Base-by-base conservation (phyloP, 805 yeast genomes). In the Candida xiaguanensis region DNA sequence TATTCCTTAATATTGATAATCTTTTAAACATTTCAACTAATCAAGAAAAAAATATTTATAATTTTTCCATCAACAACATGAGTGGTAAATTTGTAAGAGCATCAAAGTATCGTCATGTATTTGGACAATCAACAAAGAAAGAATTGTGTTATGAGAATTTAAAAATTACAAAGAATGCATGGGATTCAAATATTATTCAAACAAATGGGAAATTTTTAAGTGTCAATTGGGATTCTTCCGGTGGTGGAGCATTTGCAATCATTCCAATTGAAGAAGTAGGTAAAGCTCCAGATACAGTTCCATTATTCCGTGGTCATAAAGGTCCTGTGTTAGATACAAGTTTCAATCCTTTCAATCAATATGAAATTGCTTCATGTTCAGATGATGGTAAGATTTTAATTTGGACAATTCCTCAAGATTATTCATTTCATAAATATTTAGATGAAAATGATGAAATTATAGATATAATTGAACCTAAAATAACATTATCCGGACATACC, bases 231-330 rank as follows among this genome's bases (percentile, higher is more conserved):
- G 88, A 86, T 43, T 74, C 96, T 23, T 83, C 95, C 8, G 98
- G 98, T 29, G 98, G 98, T 46, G 99, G 99, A 38, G 95, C 98
- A 0, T 90, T 93, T 69, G 96, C 96, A 1, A 85, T 95, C 9
- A 80, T 93, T 44, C 99, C 99, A 2, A 67, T 87, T 18, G 58
- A 60, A 7, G 96, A 91, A 60, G 82, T 78, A 14, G 98, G 99
- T 8, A 93, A 90, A 58, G 81, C 90, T 6, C 97, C 96, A 3
- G 99, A 93, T 51, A 78, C 82, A 44, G 90, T 89, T 35, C 93
- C 99, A 2, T 72, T 93, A 49, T 93, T 91, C 63, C 79, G 96
- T 53, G 99, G 99, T 12, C 99, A 91, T 61, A 85, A 90, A 23
- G 96, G 95, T 19, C 83, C 95, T 7, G 97, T 93, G 25, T 74